These are phyloP conservation scores for Lodderomyces oxycetoniae DNA, from an alignment of 1,139 yeast species.

Conservation along the genomic window DNA sequence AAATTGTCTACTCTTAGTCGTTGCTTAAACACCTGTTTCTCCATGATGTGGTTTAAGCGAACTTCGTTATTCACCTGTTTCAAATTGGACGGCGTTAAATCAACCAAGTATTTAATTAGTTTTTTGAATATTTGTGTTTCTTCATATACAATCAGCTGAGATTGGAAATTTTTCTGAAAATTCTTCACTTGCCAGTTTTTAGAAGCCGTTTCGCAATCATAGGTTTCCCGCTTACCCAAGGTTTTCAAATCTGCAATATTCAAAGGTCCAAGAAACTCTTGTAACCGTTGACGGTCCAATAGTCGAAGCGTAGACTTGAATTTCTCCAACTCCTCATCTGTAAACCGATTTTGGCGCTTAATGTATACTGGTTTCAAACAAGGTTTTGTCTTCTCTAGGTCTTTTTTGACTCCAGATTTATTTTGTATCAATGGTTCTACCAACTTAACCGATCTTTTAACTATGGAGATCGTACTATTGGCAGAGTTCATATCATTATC, in stretches of 20 bases:
- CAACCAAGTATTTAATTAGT: conserved; percentile 31
- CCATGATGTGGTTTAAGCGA: conserved; percentile 4
- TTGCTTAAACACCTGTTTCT: conserved; percentile 13
- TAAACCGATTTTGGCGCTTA: too few species aligned
- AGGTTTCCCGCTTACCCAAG: conserved; percentile 17
- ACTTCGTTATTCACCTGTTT: conserved; percentile 15
- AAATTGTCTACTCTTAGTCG: conserved; percentile 2
- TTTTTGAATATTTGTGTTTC: conserved; percentile 27
- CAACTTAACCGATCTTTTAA: conserved; percentile 15
- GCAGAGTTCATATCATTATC: conserved; percentile 12
- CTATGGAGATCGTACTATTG: conserved; percentile 17
- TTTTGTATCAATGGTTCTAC: too few species aligned
- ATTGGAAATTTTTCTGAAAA: too few species aligned
- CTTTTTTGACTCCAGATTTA: too few species aligned
- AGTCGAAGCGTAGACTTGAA: too few species aligned
- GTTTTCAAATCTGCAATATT: conserved; percentile 33
- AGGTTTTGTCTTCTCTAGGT: too few species aligned
- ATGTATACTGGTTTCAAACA: too few species aligned
- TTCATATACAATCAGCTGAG: too few species aligned
- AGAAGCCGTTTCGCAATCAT: neutral
- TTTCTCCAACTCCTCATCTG: too few species aligned
- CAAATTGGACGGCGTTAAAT: conserved; percentile 29
- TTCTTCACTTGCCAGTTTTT: too few species aligned
- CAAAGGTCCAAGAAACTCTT: conserved; percentile 35
- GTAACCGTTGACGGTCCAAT: conserved; percentile 20